Conservation (phyloP, 305 asterid species). For the Fraxinus dipetala region DNA sequence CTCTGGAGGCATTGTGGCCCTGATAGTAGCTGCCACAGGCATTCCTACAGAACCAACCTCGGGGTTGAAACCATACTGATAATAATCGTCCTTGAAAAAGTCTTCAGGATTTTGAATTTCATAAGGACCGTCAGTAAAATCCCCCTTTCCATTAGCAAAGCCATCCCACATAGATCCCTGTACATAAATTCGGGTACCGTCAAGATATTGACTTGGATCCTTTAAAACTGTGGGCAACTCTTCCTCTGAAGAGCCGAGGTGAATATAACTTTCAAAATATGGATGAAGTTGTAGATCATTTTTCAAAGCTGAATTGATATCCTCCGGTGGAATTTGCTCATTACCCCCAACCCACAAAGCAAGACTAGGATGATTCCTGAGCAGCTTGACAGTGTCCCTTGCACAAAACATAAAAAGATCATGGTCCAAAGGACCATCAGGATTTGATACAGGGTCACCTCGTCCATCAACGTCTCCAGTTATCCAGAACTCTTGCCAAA, state of each 20-base stretch:
- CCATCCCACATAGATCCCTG: slow-evolving; percentile 99
- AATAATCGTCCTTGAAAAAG: slow-evolving; percentile 78
- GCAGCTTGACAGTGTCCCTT: slow-evolving; percentile 82
- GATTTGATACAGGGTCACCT: slow-evolving; percentile 84
- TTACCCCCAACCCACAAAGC: slow-evolving; percentile 99
- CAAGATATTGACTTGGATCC: slow-evolving; percentile 86
- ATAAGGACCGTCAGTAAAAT: slow-evolving; percentile 87
- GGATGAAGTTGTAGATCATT: slow-evolving; percentile 75
- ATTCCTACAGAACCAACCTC: slow-evolving; percentile 98
- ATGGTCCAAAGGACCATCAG: slow-evolving; percentile 90
- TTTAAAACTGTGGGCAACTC: slow-evolving; percentile 24
- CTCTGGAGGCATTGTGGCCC: slow-evolving; percentile 81
- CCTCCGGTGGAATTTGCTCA: slow-evolving; percentile 90
- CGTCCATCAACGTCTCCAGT: slow-evolving; percentile 94
- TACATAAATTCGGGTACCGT: slow-evolving; percentile 76
- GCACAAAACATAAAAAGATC: slow-evolving; percentile 87
- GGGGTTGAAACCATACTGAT: slow-evolving; percentile 83
- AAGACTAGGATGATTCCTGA: slow-evolving; percentile 93
- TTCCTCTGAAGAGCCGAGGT: slow-evolving; percentile 20
- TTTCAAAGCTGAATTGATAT: slow-evolving; percentile 68
- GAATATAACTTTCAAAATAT: slow-evolving; percentile 31
- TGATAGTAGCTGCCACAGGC: slow-evolving; percentile 95
- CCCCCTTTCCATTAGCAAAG: slow-evolving; percentile 87
- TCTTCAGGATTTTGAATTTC: slow-evolving; percentile 86
- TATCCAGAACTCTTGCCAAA: slow-evolving; percentile 99